Percentiles rank a stretch among this genome's conserved stretches.
Conservation (phyloP, 345 rosid species). For the Brassica nigra region DNA sequence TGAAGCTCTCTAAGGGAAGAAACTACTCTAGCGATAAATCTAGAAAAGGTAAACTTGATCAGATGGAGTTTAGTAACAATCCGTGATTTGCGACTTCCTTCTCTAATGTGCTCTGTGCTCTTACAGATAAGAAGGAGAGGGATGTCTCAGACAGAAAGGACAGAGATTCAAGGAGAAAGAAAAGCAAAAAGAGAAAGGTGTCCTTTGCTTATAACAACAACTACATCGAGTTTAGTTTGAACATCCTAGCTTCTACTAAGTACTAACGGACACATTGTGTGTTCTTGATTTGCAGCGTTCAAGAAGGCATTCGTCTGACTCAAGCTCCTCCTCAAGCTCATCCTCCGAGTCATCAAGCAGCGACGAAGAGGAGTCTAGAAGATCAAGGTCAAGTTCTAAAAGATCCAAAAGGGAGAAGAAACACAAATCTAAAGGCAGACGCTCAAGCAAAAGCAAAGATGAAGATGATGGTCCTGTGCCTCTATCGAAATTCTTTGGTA, state of each 20-base stretch:
- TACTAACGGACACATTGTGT: background rate
- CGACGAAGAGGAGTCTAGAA: slow-evolving; percentile 74
- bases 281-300: slow-evolving; percentile 61
- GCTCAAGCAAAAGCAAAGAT: slow-evolving; percentile 48
- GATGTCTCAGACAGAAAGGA: slow-evolving; percentile 40
- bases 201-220: slow-evolving; percentile 8
- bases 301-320: slow-evolving; percentile 29
- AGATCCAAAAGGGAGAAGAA: slow-evolving; percentile 71
- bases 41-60: slow-evolving; percentile 51
- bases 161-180: slow-evolving; percentile 73
- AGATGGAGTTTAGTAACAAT: background rate
- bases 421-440: slow-evolving; percentile 65
- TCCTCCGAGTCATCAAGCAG: slow-evolving; percentile 72
- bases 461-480: slow-evolving; percentile 79
- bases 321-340: slow-evolving; percentile 41
- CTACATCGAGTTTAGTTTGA: background rate
- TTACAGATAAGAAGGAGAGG: slow-evolving; percentile 38
- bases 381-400: slow-evolving; percentile 78
- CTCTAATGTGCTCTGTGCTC: background rate
- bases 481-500: slow-evolving; percentile 87
- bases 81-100: background rate
- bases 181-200: slow-evolving; percentile 88
- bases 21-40: slow-evolving; percentile 73
- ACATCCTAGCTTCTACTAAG: background rate
- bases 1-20: slow-evolving; percentile 88